Percentiles rank a stretch among this genome's conserved stretches.
Evolutionary conservation across 129 eudicot species (phyloP).

Genomic region (Calendula officinalis): DNA sequence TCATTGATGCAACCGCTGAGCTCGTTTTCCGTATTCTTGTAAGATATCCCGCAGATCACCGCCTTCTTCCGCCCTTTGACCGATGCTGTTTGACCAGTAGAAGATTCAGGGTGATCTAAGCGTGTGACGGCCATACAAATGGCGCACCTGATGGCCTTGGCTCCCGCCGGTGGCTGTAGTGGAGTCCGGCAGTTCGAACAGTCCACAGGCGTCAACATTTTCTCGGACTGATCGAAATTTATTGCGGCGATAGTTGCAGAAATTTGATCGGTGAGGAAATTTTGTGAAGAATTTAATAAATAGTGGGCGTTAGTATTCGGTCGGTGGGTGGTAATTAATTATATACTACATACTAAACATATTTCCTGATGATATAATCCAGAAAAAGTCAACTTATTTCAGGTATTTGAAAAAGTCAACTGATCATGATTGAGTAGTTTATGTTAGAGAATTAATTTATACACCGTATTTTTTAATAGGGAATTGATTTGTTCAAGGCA

Average conservation of each 20-base stretch:
- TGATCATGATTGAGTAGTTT: too few species aligned
- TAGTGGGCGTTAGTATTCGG: too few species aligned
- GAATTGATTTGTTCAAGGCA: too few species aligned
- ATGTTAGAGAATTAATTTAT: too few species aligned
- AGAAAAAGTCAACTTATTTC: too few species aligned
- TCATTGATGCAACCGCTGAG: slow-evolving; percentile 88
- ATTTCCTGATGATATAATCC: too few species aligned
- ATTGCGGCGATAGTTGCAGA: neutral
- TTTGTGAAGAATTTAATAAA: too few species aligned
- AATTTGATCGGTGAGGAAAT: too few species aligned
- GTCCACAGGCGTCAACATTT: slow-evolving; percentile 65
- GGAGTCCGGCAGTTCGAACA: slow-evolving; percentile 81
- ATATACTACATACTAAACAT: too few species aligned
- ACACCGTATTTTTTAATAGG: too few species aligned
- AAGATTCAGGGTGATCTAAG: slow-evolving; percentile 44
- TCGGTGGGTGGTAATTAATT: too few species aligned
- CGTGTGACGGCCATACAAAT: slow-evolving; percentile 60
- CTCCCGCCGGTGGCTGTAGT: slow-evolving; percentile 77
- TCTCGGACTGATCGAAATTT: neutral
- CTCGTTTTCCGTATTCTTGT: slow-evolving; percentile 45
- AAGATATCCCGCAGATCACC: slow-evolving; percentile 79
- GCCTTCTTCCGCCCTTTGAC: slow-evolving; percentile 69
- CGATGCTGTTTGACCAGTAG: slow-evolving; percentile 43
- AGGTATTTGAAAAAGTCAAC: too few species aligned
- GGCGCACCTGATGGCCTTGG: slow-evolving; percentile 66